Conservation (phyloP, 1,284 basidiomycete species). For the Ustilago nuda region DNA sequence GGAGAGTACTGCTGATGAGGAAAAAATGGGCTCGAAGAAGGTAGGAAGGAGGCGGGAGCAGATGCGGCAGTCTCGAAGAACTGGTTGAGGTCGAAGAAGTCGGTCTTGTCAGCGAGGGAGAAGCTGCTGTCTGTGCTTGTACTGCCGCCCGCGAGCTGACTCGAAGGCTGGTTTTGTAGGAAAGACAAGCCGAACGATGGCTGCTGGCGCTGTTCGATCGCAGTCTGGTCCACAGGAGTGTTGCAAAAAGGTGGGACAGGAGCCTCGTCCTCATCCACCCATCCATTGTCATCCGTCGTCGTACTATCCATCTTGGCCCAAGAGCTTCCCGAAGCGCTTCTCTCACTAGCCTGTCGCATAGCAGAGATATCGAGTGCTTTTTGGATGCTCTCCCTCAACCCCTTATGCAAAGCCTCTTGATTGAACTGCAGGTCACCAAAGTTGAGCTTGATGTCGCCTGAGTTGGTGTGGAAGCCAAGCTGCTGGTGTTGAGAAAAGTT, state of each 20-base stretch:
- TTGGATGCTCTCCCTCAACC: conserved; percentile 24
- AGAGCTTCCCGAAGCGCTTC: conserved; percentile 22
- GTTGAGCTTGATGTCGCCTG: conserved; percentile 3
- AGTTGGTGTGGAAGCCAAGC: neutral
- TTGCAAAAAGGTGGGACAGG: neutral
- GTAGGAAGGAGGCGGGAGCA: neutral
- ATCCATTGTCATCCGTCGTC: conserved; percentile 44
- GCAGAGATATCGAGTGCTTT: conserved; percentile 13
- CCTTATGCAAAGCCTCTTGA: conserved; percentile 5
- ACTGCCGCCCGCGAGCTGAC: neutral
- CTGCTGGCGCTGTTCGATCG: neutral
- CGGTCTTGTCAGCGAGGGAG: conserved; percentile 3
- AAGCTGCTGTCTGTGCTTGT: neutral
- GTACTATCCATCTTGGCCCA: neutral
- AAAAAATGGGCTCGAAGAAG: neutral
- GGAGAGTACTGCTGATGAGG: conserved; percentile 9
- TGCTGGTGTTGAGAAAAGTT: neutral
- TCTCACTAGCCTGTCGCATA: neutral
- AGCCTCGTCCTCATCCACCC: conserved; percentile 34
- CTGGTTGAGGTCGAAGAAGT: conserved; percentile 12
- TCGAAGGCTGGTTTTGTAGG: neutral
- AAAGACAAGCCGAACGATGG: neutral
- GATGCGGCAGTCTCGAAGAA: conserved; percentile 11
- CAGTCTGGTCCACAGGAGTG: neutral
- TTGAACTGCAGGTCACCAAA: conserved; percentile 24